Conservation (phyloP, 176 grass and related monocot species). For the Aegilops umbellulata region DNA sequence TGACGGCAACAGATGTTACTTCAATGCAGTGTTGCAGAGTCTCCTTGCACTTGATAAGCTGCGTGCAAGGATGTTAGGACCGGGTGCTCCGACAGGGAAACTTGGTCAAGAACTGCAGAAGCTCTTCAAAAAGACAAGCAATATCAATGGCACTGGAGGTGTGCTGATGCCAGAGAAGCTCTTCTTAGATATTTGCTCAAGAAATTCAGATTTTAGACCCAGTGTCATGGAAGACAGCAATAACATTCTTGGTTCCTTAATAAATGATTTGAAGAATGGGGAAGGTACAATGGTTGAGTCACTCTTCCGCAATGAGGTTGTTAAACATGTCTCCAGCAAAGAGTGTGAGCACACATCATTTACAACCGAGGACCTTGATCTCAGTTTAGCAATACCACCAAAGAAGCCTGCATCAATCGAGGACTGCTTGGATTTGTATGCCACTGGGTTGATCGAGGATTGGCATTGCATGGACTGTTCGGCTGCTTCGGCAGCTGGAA, state of each 20-base stretch:
- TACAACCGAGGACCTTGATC: slow-evolving; percentile 51
- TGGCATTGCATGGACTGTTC: slow-evolving; percentile 38
- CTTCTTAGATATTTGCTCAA: slow-evolving; percentile 63
- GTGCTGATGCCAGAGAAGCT: slow-evolving; percentile 61
- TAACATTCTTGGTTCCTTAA: slow-evolving; percentile 74
- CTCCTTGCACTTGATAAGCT: slow-evolving; percentile 63
- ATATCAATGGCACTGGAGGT: slow-evolving; percentile 40
- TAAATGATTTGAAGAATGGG: slow-evolving; percentile 60
- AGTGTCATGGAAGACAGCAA: slow-evolving; percentile 83
- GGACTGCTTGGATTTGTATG: slow-evolving; percentile 65
- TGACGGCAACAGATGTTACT: slow-evolving; percentile 81
- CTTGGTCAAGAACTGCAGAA: slow-evolving; percentile 63
- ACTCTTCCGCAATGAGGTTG: neutral
- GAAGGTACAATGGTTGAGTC: slow-evolving; percentile 25
- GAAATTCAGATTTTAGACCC: slow-evolving; percentile 63
- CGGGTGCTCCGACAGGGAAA: slow-evolving; percentile 33
- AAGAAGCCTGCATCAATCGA: slow-evolving; percentile 58
- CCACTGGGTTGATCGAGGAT: slow-evolving; percentile 57
- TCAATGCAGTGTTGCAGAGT: slow-evolving; percentile 84
- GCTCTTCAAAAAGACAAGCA: slow-evolving; percentile 46
- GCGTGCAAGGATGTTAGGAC: slow-evolving; percentile 49
- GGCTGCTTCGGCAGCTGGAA: neutral
- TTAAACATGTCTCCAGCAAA: slow-evolving; percentile 43
- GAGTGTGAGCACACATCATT: slow-evolving; percentile 60
- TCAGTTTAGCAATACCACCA: slow-evolving; percentile 66